Conservation (phyloP, 768 basidiomycete genomes). For the Leccinellum albellum region DNA sequence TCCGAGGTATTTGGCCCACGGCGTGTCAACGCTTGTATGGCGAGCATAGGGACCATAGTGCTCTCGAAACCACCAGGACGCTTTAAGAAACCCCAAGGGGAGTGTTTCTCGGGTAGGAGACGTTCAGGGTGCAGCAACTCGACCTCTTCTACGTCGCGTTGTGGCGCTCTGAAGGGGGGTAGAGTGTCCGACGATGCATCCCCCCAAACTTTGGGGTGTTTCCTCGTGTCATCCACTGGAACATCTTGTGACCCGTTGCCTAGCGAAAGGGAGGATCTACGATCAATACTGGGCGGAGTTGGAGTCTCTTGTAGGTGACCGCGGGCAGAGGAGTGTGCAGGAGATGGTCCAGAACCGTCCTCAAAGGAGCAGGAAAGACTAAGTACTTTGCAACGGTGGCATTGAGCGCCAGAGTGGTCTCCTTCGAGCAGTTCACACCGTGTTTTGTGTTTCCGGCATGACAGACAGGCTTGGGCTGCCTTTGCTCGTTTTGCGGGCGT, state of each 20-base stretch:
- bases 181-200: constrained; percentile 10
- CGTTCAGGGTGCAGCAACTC: constrained; percentile 33
- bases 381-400: constrained; percentile 50
- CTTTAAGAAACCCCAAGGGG: constrained; percentile 39
- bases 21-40: constrained; percentile 40
- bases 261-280: constrained; percentile 21
- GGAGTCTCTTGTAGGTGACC: constrained; percentile 19
- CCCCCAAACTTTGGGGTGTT: constrained; percentile 20
- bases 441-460: constrained; percentile 47
- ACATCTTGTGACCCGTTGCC: constrained; percentile 20
- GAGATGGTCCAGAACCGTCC: constrained; percentile 20
- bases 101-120: constrained; percentile 33
- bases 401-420: constrained; percentile 35
- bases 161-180: constrained; percentile 18
- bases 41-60: constrained; percentile 43
- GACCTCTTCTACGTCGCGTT: constrained; percentile 24
- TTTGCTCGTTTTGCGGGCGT: constrained; percentile 38
- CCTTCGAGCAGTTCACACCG: constrained; percentile 49
- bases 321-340: constrained; percentile 14
- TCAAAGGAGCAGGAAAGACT: constrained; percentile 46
- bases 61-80: constrained; percentile 40
- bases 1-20: constrained; percentile 22
- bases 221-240: constrained; percentile 22
- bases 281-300: constrained; percentile 19
- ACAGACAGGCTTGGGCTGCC: constrained; percentile 42